Evolutionary conservation across 148 eudicot genomes (phyloP).

Genomic region (Chenopodium album): DNA sequence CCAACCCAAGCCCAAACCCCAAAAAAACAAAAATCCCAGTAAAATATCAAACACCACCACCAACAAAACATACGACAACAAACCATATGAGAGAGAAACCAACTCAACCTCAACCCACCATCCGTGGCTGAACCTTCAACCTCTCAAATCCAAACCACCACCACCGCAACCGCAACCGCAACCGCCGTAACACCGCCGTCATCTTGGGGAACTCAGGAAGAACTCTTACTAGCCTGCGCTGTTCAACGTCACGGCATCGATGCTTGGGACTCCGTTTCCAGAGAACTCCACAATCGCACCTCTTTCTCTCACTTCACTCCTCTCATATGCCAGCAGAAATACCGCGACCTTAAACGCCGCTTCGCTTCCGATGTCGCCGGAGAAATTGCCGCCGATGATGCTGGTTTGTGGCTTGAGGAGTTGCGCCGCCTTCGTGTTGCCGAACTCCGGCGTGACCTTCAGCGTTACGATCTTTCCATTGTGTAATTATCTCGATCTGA

Average conservation of each 20-base stretch:
- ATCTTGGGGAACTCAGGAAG: conserved; percentile 66
- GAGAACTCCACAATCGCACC: conserved; percentile 45
- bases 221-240: conserved; percentile 60
- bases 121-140: conserved; percentile 28
- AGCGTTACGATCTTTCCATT: conserved; percentile 63
- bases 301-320: conserved; percentile 37
- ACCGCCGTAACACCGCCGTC: neutral
- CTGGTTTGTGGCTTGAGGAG: conserved; percentile 49
- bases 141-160: neutral
- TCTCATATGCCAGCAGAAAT: conserved; percentile 38
- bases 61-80: neutral
- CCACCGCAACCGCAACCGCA: neutral
- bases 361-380: conserved; percentile 26
- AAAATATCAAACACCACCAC: neutral
- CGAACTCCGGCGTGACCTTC: conserved; percentile 49
- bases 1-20: neutral
- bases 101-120: conserved; percentile 5
- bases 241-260: conserved; percentile 57
- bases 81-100: neutral
- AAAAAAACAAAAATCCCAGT: no score
- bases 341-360: conserved; percentile 53
- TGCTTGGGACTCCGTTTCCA: conserved; percentile 57
- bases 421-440: conserved; percentile 51
- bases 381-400: conserved; percentile 1
- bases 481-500: conserved; percentile 33